Conservation (phyloP, 192 early-diverging fungal genomes). For the Oehlia diaphana region DNA sequence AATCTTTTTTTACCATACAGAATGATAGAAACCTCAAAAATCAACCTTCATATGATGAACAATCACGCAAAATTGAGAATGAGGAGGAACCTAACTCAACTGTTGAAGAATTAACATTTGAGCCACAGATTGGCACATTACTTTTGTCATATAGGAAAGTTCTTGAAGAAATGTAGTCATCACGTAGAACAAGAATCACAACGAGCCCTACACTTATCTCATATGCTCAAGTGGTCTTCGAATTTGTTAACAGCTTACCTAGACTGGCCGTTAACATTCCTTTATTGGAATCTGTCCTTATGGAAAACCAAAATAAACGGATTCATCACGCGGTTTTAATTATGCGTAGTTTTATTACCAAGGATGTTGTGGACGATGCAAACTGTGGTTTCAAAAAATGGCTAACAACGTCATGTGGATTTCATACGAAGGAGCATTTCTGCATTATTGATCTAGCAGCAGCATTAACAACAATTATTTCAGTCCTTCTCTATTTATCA, state of each 20-base stretch:
- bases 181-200: slow-evolving; percentile 18
- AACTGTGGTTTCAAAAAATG: background rate
- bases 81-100: slow-evolving; percentile 8
- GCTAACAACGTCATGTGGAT: background rate
- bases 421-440: slow-evolving; percentile 2
- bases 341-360: slow-evolving; percentile 11
- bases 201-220: slow-evolving; percentile 21
- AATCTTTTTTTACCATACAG: slow-evolving; percentile 21
- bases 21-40: background rate
- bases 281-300: slow-evolving; percentile 23
- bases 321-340: background rate
- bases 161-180: slow-evolving; percentile 28
- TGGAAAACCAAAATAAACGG: background rate
- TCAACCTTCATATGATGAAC: slow-evolving; percentile 15
- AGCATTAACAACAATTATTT: too few species aligned
- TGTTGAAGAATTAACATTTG: slow-evolving; percentile 10
- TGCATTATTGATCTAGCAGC: background rate
- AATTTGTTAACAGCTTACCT: background rate
- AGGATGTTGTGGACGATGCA: background rate
- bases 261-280: slow-evolving; percentile 19
- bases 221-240: slow-evolving; percentile 28
- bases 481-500: too few species aligned
- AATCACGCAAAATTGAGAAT: background rate
- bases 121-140: background rate
- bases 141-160: slow-evolving; percentile 22